Base-by-base conservation (phyloP, 441 rosid genomes). In the Adansonia madagascariensis region DNA sequence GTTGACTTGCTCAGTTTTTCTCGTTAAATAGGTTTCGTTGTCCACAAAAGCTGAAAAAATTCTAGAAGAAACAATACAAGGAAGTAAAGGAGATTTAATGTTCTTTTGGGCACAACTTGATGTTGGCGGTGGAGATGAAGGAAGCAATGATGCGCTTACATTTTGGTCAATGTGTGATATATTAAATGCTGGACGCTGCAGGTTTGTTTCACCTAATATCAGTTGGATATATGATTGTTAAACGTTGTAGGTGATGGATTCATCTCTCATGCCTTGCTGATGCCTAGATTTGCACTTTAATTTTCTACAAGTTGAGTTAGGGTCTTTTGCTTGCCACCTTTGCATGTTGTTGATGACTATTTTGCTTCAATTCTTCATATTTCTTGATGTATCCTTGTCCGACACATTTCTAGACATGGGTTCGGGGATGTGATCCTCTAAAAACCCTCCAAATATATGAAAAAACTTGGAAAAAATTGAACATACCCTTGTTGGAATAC, bases 91-190 rank as follows among this genome's bases (percentile, higher is more conserved):
- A 67, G 97, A 94, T 71, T 88, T 88, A 60, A 80, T 96, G 74
- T 96, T 91, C 88, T 96, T 96, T 80, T 96, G 99, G 99, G 88
- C 96, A 57, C 86, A 77, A 74, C 83, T 92, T 80, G 91, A 85
- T 80, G 81, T 84, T 79, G 92, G 86, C 85, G 86, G 80, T 79
- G 92, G 89, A 77, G 74, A 77, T 68, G 66, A 82, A 50, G 74
- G 20, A 7, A 17, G 53, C 80, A 83, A 83, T 79, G 81, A 80
- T 69, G 82, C 79, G n/a, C 92, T 85, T 52, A 87, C 95, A 1
- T 96, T 96, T 85, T 96, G 99, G 99, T 92, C 99, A 61, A 86
- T 92, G 88, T 96, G 98, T 47, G 98, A 96, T 86, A 79, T 91
- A 76, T 86, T 92, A 84, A 96, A 94, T 88, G 96, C 86, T 82